Percentiles rank a stretch among this genome's conserved stretches.
Evolutionary conservation across 345 rosid species (phyloP).

Genomic region (Syzygium jambos): DNA sequence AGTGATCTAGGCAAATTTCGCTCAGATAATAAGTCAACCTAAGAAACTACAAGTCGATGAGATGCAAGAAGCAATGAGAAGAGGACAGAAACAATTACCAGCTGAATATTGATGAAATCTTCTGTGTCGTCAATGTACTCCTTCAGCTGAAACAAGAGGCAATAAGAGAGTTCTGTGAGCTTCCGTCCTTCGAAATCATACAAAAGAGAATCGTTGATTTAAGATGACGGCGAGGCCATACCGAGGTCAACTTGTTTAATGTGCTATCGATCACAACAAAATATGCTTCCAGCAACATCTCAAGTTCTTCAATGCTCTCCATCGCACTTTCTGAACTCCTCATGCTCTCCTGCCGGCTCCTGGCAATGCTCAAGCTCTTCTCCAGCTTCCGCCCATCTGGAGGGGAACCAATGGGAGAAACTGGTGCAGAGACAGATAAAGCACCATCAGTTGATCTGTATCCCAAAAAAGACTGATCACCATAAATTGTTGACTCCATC

Average conservation of each 20-base stretch:
- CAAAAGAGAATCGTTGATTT: background rate
- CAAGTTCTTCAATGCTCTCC: slow-evolving; percentile 85
- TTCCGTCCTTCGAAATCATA: background rate
- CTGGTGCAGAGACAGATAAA: slow-evolving; percentile 75
- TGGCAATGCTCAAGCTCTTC: slow-evolving; percentile 77
- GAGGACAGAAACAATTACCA: slow-evolving; percentile 30
- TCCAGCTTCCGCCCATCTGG: slow-evolving; percentile 76
- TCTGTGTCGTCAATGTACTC: slow-evolving; percentile 97
- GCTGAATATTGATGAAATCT: slow-evolving; percentile 96
- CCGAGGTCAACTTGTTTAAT: slow-evolving; percentile 93
- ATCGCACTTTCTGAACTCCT: slow-evolving; percentile 70
- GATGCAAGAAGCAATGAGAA: background rate
- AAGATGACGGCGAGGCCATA: slow-evolving; percentile 10
- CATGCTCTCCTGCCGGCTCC: slow-evolving; percentile 90
- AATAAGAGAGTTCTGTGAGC: background rate
- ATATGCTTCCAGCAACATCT: slow-evolving; percentile 98
- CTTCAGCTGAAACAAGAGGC: slow-evolving; percentile 56
- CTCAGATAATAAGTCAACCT: background rate
- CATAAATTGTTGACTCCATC: slow-evolving; percentile 68
- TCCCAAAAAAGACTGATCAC: slow-evolving; percentile 72
- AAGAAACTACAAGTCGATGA: background rate
- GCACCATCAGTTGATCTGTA: slow-evolving; percentile 67
- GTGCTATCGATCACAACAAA: slow-evolving; percentile 97
- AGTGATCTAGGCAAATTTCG: background rate
- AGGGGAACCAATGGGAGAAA: slow-evolving; percentile 90